Evolutionary conservation across 176 grass and related monocot genomes (phyloP).

Genomic region (Musa schizocarpa): DNA sequence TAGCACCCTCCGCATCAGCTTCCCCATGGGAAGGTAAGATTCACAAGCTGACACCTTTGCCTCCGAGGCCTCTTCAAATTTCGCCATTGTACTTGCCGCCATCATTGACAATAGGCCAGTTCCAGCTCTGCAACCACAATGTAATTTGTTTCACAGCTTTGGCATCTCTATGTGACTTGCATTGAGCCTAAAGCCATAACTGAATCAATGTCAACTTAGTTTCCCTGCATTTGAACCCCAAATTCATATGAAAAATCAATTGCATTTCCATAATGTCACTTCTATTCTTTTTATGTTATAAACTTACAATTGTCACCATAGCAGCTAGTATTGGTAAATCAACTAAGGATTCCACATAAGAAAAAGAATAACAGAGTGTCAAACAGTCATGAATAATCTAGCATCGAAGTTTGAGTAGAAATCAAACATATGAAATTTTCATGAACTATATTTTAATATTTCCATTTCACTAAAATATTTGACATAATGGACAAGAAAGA

Average conservation of each 20-base stretch:
- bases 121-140: conserved; percentile 54
- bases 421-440: too few relatives aligned
- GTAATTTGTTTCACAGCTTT: conserved; percentile 18
- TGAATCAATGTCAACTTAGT: background rate
- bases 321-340: background rate
- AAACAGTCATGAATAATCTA: too few relatives aligned
- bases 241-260: background rate
- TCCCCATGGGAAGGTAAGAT: conserved; percentile 89
- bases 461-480: background rate
- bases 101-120: conserved; percentile 94
- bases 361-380: background rate
- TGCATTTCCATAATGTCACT: background rate
- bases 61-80: conserved; percentile 27
- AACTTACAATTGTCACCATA: background rate
- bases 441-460: too few relatives aligned
- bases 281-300: background rate
- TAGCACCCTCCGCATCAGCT: conserved; percentile 63
- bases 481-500: background rate
- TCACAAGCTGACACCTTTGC: conserved; percentile 60
- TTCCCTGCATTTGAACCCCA: conserved; percentile 6
- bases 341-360: background rate
- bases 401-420: too few relatives aligned
- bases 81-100: conserved; percentile 47
- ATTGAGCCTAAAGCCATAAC: conserved; percentile 12
- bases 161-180: conserved; percentile 14